Evolutionary conservation across 1,284 basidiomycete species (phyloP).

Genomic region (Marasmius oreades): DNA sequence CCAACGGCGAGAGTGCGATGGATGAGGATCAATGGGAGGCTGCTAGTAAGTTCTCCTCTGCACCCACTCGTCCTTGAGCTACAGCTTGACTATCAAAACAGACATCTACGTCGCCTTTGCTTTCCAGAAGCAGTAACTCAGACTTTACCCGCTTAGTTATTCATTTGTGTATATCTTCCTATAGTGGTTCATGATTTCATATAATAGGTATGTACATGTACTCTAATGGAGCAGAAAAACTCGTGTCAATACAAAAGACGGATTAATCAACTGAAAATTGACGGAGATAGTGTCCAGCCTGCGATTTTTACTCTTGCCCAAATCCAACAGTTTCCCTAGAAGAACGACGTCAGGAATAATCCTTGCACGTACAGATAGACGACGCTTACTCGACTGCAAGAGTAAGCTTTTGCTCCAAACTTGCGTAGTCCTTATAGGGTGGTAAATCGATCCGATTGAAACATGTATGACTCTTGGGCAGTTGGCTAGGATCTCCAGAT

Average conservation of each 20-base stretch:
- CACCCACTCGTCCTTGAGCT: constrained; percentile 6
- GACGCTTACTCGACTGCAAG: constrained; percentile 75
- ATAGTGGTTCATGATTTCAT: neutral
- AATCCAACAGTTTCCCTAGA: constrained; percentile 69
- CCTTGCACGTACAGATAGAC: constrained; percentile 5
- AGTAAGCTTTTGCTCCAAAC: constrained; percentile 80
- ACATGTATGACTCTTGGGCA: constrained; percentile 85
- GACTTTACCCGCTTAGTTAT: neutral
- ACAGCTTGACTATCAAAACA: constrained; percentile 25
- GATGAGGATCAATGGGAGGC: constrained; percentile 94
- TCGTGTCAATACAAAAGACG: neutral
- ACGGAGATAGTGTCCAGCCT: neutral
- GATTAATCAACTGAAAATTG: constrained; percentile 1
- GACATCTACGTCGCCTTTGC: constrained; percentile 86
- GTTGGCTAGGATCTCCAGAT: constrained; percentile 79
- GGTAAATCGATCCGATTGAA: constrained; percentile 87
- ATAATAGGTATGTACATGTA: neutral
- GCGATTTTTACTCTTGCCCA: constrained; percentile 54
- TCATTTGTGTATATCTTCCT: neutral
- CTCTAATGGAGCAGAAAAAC: neutral
- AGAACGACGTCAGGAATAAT: constrained; percentile 9
- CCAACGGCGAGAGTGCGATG: constrained; percentile 84
- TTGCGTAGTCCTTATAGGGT: constrained; percentile 81
- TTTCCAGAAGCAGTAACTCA: constrained; percentile 59
- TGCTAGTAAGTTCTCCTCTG: constrained; percentile 67